Conservation (phyloP, 495 filamentous ascomycete species). For the Apiosordaria backusii region DNA sequence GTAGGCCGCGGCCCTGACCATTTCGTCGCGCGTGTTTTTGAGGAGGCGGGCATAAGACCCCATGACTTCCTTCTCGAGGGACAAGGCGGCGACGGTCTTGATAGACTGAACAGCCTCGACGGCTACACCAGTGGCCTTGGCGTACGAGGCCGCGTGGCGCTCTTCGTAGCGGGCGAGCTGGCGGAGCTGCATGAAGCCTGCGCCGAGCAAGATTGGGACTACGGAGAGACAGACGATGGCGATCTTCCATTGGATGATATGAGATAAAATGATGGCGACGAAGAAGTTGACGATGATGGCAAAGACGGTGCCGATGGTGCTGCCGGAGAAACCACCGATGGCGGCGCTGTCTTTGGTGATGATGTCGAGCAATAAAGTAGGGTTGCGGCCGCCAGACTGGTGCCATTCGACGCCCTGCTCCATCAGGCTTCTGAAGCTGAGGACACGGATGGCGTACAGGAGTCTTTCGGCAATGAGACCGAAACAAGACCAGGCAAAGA, state of each 20-base stretch:
- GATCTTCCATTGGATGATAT: slow-evolving; percentile 79
- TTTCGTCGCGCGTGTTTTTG: slow-evolving; percentile 15
- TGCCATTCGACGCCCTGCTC: slow-evolving; percentile 87
- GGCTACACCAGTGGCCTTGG: slow-evolving; percentile 69
- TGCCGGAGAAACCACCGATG: slow-evolving; percentile 72
- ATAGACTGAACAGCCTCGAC: slow-evolving; percentile 84
- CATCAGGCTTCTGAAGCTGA: slow-evolving; percentile 79
- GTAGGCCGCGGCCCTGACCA: slow-evolving; percentile 19
- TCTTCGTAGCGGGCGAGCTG: slow-evolving; percentile 65
- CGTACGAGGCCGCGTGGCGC: slow-evolving; percentile 66
- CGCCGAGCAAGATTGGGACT: slow-evolving; percentile 70
- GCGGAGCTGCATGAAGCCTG: slow-evolving; percentile 72
- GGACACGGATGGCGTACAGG: slow-evolving; percentile 70
- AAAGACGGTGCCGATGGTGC: slow-evolving; percentile 75
- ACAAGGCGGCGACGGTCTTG: slow-evolving; percentile 78
- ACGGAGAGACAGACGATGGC: slow-evolving; percentile 75
- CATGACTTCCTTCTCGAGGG: slow-evolving; percentile 59
- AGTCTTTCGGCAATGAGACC: slow-evolving; percentile 73
- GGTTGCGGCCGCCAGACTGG: slow-evolving; percentile 71
- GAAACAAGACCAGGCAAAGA: slow-evolving; percentile 62
- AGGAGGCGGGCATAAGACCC: slow-evolving; percentile 50
- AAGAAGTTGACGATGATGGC: slow-evolving; percentile 67
- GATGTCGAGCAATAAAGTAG: slow-evolving; percentile 74
- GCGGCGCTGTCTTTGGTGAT: slow-evolving; percentile 76
- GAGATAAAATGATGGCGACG: slow-evolving; percentile 59